Conservation (phyloP, 306 rosid species). For the Ochetophila trinervis region DNA sequence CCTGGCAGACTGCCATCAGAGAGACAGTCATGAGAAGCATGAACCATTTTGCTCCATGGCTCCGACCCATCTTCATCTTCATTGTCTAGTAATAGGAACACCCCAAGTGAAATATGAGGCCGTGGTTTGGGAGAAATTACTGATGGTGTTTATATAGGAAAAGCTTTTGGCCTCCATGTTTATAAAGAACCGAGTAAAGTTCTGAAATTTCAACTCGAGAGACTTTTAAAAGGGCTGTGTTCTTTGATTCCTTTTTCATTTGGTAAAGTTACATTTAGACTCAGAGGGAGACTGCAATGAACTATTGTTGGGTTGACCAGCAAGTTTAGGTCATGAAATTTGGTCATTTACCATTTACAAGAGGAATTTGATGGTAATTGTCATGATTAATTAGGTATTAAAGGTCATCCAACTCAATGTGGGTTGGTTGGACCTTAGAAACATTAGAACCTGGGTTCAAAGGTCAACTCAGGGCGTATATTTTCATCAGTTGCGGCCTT, state of each 20-base stretch:
- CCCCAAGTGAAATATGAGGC: not conserved
- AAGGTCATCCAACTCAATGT: not conserved
- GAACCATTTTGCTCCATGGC: constrained; percentile 18
- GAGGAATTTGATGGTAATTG: constrained; percentile 3
- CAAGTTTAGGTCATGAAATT: not conserved
- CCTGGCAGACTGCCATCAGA: constrained; percentile 23
- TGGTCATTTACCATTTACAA: constrained; percentile 13
- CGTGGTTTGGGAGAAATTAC: not conserved
- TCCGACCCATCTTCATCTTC: constrained; percentile 26
- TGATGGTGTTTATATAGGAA: constrained; percentile 17
- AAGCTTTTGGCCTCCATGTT: not conserved
- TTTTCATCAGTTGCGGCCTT: not conserved
- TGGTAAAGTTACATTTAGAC: not conserved
- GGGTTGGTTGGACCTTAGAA: not conserved
- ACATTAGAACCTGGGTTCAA: not conserved
- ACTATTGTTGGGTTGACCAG: not conserved
- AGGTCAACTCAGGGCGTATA: not conserved
- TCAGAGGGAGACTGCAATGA: not conserved
- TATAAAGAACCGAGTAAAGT: not conserved
- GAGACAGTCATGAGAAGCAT: constrained; percentile 31
- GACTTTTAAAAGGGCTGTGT: constrained; percentile 2
- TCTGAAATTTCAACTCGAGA: constrained; percentile 7
- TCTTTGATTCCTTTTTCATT: constrained; percentile 9
- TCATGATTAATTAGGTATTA: constrained; percentile 4
- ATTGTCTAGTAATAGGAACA: not conserved